Percentiles rank a stretch among this genome's conserved stretches.
Evolutionary conservation across 345 rosid species (phyloP).

Genomic region (Boechera retrofracta): DNA sequence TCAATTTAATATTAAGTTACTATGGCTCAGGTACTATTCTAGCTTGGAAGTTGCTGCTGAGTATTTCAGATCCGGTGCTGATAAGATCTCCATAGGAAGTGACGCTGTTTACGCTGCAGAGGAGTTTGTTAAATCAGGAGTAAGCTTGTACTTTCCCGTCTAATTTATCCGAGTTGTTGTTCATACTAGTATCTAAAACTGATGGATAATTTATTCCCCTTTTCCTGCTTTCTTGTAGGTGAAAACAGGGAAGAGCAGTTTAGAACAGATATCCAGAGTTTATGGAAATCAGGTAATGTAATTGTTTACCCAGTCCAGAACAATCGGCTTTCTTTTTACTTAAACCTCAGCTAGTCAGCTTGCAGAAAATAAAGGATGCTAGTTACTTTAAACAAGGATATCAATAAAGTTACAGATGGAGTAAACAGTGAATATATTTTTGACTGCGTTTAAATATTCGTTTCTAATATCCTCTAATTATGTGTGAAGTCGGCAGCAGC

Average conservation of each 20-base stretch:
- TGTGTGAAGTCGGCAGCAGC: not conserved
- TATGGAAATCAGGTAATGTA: slow-evolving; percentile 98
- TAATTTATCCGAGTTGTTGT: slow-evolving; percentile 3
- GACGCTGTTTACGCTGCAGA: slow-evolving; percentile 96
- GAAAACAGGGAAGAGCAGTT: slow-evolving; percentile 86
- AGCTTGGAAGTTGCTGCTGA: slow-evolving; percentile 98
- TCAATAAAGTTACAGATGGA: slow-evolving; percentile 20
- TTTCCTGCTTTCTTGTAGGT: slow-evolving; percentile 51
- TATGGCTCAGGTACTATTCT: slow-evolving; percentile 73
- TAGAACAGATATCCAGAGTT: slow-evolving; percentile 91
- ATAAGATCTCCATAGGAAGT: slow-evolving; percentile 94
- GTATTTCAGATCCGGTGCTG: slow-evolving; percentile 97
- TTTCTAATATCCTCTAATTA: slow-evolving; percentile 3
- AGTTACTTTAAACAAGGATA: slow-evolving; percentile 11
- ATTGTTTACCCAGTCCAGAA: slow-evolving; percentile 30
- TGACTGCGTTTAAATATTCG: not conserved
- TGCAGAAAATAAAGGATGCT: not conserved
- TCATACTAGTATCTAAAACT: slow-evolving; percentile 19
- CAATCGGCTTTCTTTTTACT: not conserved
- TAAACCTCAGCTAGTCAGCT: slow-evolving; percentile 5
- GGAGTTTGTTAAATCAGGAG: slow-evolving; percentile 80
- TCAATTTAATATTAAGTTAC: slow-evolving; percentile 5
- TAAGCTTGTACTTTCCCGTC: slow-evolving; percentile 43
- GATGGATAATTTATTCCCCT: not conserved
- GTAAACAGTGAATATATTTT: slow-evolving; percentile 14